Base-by-base conservation (phyloP, 148 eudicot species). In the Amaranthus palmeri region DNA sequence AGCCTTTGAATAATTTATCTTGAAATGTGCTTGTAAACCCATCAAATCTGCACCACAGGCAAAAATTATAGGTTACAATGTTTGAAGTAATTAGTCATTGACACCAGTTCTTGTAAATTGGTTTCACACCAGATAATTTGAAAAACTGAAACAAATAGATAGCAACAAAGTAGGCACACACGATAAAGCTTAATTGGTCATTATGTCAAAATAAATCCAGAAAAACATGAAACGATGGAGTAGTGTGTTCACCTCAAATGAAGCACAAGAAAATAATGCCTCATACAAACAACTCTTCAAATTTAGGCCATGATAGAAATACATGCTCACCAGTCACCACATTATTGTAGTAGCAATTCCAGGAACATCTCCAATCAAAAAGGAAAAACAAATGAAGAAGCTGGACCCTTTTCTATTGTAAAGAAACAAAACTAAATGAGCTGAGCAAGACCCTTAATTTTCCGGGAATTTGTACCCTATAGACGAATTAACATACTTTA, bases 11-110 rank as follows among this genome's bases (percentile, higher is more conserved):
- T 78, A 95, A 80, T 77, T 95, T 95, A 71, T 95, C 99, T 77
- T 95, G 99, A 74, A 95, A 95, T 18, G 99, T 95, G 85, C 97
- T 95, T 4, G 97, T 92, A 79, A 95, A 95, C 60, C 97, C 97
- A 88, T 95, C 97, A 82, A 85, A 85, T 83, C 97, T 92, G 90
- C 47, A 60, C 68, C 68, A 75, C 48, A 54, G 55, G 58, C 18
- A 63, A 43, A 61, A 42, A 57, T 42, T 12, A 45, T 8, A 4
- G 54, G 13, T 18, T 41, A 40, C 5, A 48, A 72, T 44, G 18
- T 57, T 13, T 41, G 6, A 59, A 65, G 9, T 18, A 47, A 41
- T 54, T 43, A 52, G 56, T 48, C 75, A 61, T 5, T 25, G 41
- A 18, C 8, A 7, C 8, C 36, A 53, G 53, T 17, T 17, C 54